A percentile compares a stretch with the other conserved stretches of the same genome.
These are phyloP conservation scores for Penicillium taxi DNA, from an alignment of 495 filamentous ascomycete genomes.

Conservation along the genomic window DNA sequence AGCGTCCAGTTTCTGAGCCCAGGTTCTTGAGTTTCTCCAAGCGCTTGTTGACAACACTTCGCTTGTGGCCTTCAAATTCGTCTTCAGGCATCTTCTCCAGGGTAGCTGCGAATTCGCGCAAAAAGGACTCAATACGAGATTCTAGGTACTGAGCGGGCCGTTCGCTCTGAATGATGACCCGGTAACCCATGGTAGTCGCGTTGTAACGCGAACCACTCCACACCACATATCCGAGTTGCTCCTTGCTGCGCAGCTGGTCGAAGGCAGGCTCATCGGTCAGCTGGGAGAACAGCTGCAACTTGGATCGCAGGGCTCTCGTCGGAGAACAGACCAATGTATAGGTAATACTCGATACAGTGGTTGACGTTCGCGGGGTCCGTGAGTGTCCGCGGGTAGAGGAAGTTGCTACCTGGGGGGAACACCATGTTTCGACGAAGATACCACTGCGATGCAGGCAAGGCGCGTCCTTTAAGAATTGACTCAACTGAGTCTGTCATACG, in stretches of 20 bases:
- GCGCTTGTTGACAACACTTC: conserved; percentile 78
- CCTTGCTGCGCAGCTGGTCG: conserved; percentile 89
- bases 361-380: conserved; percentile 93
- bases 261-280: conserved; percentile 89
- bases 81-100: conserved; percentile 70
- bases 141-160: conserved; percentile 75
- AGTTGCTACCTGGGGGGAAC: conserved; percentile 73
- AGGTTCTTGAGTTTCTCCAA: conserved; percentile 92
- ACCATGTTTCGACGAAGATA: conserved; percentile 66
- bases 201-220: conserved; percentile 67
- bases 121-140: conserved; percentile 75
- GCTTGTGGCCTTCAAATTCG: conserved; percentile 87
- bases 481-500: conserved; percentile 78
- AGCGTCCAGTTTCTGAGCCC: conserved; percentile 68
- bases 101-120: conserved; percentile 52
- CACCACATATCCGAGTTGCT: conserved; percentile 96
- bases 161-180: conserved; percentile 93
- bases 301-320: conserved; percentile 62
- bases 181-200: conserved; percentile 69
- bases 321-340: conserved; percentile 68
- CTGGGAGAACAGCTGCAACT: conserved; percentile 78
- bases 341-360: conserved; percentile 86
- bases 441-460: conserved; percentile 73
- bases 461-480: conserved; percentile 64
- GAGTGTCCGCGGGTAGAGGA: conserved; percentile 66